These are phyloP conservation scores for Graphilbum fragrans DNA, from an alignment of 2,329 filamentous ascomycete species.

Conservation along the genomic window DNA sequence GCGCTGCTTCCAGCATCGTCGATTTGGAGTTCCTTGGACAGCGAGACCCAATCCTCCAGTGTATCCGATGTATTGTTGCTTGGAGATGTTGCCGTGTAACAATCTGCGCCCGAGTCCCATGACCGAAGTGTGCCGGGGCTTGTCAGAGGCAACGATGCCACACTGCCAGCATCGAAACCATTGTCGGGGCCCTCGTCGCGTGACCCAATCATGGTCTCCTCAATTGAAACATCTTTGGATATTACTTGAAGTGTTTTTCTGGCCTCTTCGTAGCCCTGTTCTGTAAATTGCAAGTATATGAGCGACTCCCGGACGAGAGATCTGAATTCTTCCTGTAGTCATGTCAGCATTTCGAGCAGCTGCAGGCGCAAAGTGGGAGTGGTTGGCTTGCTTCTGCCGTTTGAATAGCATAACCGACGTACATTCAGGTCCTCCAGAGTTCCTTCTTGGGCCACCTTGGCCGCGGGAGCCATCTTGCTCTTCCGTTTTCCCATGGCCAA, in stretches of 20 bases:
- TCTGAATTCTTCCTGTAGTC: constrained; percentile 53
- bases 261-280: constrained; percentile 50
- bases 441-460: not conserved
- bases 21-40: constrained; percentile 34
- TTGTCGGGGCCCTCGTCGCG: constrained; percentile 55
- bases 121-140: not conserved
- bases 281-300: constrained; percentile 61
- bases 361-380: no score
- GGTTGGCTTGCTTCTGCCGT: no score
- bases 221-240: constrained; percentile 47
- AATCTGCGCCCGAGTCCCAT: not conserved
- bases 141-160: not conserved
- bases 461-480: not conserved
- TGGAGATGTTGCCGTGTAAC: not conserved
- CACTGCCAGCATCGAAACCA: not conserved
- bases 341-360: not conserved
- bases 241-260: constrained; percentile 51
- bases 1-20: not conserved
- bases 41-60: constrained; percentile 16
- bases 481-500: not conserved
- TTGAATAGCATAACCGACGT: not conserved
- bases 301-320: constrained; percentile 66
- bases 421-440: constrained; percentile 1
- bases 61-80: constrained; percentile 6
- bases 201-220: constrained; percentile 60